Conservation (phyloP, 148 eudicot genomes). For the Suaeda aralocaspica region DNA sequence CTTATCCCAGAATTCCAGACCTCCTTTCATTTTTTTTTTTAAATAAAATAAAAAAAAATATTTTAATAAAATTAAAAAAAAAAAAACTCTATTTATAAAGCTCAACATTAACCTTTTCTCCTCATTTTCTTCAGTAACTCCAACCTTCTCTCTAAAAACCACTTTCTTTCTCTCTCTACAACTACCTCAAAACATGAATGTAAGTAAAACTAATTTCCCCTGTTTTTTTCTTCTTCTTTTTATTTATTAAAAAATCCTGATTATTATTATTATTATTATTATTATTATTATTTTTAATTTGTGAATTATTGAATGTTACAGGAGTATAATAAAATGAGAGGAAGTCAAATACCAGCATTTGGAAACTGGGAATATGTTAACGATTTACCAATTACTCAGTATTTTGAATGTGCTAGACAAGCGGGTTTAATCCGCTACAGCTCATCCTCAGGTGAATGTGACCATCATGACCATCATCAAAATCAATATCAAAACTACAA, state of each 20-base stretch:
- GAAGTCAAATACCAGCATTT: constrained; percentile 58
- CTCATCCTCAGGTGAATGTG: constrained; percentile 39
- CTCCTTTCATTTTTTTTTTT: not conserved
- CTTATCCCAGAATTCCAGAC: not conserved
- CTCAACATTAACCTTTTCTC: too few relatives aligned
- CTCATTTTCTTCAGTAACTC: not conserved
- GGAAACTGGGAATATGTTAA: constrained; percentile 72
- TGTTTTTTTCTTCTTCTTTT: not conserved
- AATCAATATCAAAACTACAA: not conserved
- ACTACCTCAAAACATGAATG: not conserved
- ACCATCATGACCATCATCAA: constrained; percentile 2
- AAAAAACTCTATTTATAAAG: too few relatives aligned
- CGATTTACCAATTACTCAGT: constrained; percentile 69
- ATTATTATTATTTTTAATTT: not conserved
- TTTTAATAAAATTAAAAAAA: too few relatives aligned
- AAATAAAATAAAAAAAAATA: not conserved
- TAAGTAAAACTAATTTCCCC: not conserved
- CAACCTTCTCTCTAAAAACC: not conserved
- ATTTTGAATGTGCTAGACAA: constrained; percentile 61
- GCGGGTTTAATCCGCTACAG: constrained; percentile 60
- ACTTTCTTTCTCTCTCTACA: not conserved
- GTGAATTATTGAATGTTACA: not conserved
- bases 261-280: not conserved
- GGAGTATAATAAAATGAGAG: constrained; percentile 17
- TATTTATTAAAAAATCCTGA: too few relatives aligned